These are phyloP conservation scores for Solanum hybrid DNA, from an alignment of 305 asterid genomes.

Conservation along the genomic window DNA sequence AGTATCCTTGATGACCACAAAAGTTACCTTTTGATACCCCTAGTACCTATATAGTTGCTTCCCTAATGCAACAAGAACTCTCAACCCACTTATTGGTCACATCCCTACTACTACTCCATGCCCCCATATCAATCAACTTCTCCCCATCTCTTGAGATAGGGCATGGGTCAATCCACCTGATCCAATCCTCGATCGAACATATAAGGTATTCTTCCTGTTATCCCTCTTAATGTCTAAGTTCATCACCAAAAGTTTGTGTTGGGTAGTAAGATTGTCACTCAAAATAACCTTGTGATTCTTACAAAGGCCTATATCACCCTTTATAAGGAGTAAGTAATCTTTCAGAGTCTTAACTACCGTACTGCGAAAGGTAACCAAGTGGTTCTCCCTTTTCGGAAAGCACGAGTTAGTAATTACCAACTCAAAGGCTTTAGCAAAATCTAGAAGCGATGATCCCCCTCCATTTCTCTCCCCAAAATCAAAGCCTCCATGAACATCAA, in stretches of 20 bases:
- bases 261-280: background rate
- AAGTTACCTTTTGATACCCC: background rate
- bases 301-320: background rate
- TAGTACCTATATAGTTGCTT: background rate
- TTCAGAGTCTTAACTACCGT: background rate
- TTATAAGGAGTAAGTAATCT: background rate
- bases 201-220: background rate
- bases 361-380: background rate
- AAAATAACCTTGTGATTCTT: background rate
- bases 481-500: background rate
- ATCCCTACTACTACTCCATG: background rate
- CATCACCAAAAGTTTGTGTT: background rate
- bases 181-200: background rate
- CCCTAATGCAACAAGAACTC: background rate
- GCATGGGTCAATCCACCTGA: background rate
- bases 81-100: background rate
- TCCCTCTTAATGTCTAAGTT: background rate
- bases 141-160: background rate
- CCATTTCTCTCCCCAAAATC: background rate
- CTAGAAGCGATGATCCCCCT: background rate
- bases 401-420: background rate
- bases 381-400: background rate
- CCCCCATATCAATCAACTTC: background rate
- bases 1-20: background rate
- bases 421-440: background rate